Conservation (phyloP, 495 filamentous ascomycete genomes). For the Poronia punctata region DNA sequence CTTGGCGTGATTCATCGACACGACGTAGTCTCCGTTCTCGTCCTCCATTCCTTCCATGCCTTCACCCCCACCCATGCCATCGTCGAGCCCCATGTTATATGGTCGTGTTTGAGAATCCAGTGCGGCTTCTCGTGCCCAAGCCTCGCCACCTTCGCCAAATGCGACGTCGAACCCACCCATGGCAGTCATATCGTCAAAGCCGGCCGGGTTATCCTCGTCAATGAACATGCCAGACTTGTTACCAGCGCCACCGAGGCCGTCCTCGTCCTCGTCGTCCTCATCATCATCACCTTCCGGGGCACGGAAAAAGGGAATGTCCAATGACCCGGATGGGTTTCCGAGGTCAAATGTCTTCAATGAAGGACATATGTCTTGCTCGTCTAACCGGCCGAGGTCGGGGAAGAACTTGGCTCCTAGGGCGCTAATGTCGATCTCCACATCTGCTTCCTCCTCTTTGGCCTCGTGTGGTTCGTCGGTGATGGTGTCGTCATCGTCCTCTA, state of each 20-base stretch:
- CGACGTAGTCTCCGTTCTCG: conserved; percentile 55
- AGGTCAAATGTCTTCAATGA: conserved; percentile 90
- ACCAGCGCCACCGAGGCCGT: conserved; percentile 40
- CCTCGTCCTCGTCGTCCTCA: conserved; percentile 56
- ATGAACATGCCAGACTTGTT: conserved; percentile 76
- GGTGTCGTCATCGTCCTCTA: conserved; percentile 32
- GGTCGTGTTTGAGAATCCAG: conserved; percentile 57
- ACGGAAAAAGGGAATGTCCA: conserved; percentile 89
- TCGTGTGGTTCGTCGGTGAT: conserved; percentile 32
- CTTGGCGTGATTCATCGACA: conserved; percentile 60
- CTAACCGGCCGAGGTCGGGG: conserved; percentile 67
- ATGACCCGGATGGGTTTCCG: conserved; percentile 71
- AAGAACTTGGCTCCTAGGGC: conserved; percentile 76
- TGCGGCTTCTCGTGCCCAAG: conserved; percentile 62
- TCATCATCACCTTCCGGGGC: conserved; percentile 69
- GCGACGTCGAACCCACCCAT: conserved; percentile 71
- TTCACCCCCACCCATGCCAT: conserved; percentile 48
- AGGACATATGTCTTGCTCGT: conserved; percentile 87
- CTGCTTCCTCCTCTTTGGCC: conserved; percentile 48
- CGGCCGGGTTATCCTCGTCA: conserved; percentile 67
- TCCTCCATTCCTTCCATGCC: conserved; percentile 55
- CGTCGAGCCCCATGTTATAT: conserved; percentile 47
- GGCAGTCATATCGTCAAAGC: conserved; percentile 76
- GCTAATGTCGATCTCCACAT: conserved; percentile 68
- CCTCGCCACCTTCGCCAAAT: conserved; percentile 71